phyloP scores from a whole-genome alignment of 768 basidiomycete species.

The Kwoniella sp. region DNA sequence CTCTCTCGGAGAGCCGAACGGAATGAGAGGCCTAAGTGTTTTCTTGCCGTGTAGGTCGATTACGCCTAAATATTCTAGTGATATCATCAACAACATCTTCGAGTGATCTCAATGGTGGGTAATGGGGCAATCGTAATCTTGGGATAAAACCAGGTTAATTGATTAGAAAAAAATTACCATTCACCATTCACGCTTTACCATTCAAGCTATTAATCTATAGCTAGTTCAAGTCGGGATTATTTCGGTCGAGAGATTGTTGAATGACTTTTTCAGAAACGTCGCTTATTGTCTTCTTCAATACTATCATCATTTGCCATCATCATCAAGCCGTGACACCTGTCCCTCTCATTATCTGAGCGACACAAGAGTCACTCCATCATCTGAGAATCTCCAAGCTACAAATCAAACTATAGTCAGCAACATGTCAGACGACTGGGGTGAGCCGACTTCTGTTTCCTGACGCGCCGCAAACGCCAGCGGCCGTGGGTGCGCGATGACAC shows the following conservation, averaged over 20 bases:
- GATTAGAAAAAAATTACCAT: background rate
- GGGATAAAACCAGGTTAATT: slow-evolving; percentile 25
- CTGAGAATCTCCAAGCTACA: no score
- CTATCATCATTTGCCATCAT: background rate
- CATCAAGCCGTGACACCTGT: no score
- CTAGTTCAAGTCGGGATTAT: slow-evolving; percentile 1
- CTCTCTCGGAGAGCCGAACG: background rate
- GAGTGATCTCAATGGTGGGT: background rate
- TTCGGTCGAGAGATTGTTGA: background rate
- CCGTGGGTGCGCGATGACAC: no score
- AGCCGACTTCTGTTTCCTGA: slow-evolving; percentile 4
- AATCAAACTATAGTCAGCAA: slow-evolving; percentile 1
- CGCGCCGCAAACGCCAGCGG: no score
- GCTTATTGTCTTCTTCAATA: background rate
- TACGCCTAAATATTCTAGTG: background rate
- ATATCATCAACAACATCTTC: background rate
- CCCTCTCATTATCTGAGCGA: background rate
- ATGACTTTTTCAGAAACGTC: background rate
- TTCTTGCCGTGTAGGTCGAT: background rate
- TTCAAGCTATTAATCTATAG: no score
- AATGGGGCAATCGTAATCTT: slow-evolving; percentile 1
- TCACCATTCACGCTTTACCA: background rate
- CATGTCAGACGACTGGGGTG: slow-evolving; percentile 52
- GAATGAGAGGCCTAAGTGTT: no score
- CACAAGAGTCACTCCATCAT: no score